These are phyloP conservation scores for Taphrina wiesneri DNA, from an alignment of 1,139 yeast species.

Conservation along the genomic window DNA sequence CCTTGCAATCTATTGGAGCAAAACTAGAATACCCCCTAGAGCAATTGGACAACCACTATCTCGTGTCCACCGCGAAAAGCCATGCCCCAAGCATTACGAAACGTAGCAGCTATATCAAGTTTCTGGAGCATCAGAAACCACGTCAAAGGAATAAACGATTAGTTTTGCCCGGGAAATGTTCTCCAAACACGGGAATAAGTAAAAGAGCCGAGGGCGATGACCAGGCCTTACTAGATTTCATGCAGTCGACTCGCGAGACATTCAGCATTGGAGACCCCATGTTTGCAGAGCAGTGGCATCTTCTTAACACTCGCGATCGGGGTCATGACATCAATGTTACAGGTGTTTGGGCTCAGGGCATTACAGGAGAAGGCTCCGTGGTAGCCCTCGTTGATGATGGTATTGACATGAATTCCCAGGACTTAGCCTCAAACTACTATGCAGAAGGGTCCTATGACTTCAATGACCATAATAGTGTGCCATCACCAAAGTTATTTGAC, in stretches of 20 bases:
- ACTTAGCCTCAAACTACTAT: slow-evolving; percentile 66
- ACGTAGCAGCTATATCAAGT: not conserved
- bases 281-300: slow-evolving; percentile 86
- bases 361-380: slow-evolving; percentile 78
- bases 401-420: slow-evolving; percentile 73
- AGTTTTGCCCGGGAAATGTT: not conserved
- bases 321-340: slow-evolving; percentile 87
- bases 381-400: slow-evolving; percentile 96
- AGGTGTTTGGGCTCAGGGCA: slow-evolving; percentile 72
- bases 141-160: slow-evolving; percentile 16
- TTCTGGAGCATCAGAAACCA: slow-evolving; percentile 17
- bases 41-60: slow-evolving; percentile 44
- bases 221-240: slow-evolving; percentile 29
- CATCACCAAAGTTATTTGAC: slow-evolving; percentile 76
- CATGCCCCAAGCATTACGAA: not conserved
- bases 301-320: slow-evolving; percentile 66
- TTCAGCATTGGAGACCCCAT: slow-evolving; percentile 76
- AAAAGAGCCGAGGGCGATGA: slow-evolving; percentile 35
- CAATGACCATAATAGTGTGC: slow-evolving; percentile 71
- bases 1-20: slow-evolving; percentile 41
- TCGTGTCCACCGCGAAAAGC: slow-evolving; percentile 43
- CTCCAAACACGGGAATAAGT: slow-evolving; percentile 39
- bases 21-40: slow-evolving; percentile 45
- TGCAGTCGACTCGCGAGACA: slow-evolving; percentile 47
- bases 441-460: slow-evolving; percentile 87